Conservation (phyloP, 2,329 filamentous ascomycete genomes). For the Penicillium sp. region DNA sequence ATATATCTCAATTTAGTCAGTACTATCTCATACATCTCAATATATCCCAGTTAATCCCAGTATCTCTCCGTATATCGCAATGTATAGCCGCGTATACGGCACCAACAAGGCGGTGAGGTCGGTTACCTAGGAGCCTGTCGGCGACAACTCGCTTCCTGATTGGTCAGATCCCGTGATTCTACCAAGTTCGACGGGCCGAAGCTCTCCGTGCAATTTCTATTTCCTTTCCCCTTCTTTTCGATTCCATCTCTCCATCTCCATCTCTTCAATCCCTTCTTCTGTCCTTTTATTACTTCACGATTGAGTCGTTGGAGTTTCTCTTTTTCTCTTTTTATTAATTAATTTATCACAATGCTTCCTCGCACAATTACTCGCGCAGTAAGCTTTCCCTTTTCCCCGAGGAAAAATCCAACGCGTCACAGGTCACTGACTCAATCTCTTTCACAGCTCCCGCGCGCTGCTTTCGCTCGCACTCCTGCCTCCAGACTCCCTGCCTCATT, state of each 20-base stretch:
- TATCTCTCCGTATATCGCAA: not conserved
- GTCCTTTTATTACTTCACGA: slow-evolving; percentile 29
- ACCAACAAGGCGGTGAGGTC: slow-evolving; percentile 14
- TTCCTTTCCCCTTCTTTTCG: slow-evolving; percentile 26
- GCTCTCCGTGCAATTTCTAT: slow-evolving; percentile 38
- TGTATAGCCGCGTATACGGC: not conserved
- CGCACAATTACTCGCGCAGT: slow-evolving; percentile 73
- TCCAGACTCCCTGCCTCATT: slow-evolving; percentile 71
- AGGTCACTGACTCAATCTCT: slow-evolving; percentile 21
- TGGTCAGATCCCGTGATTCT: slow-evolving; percentile 31
- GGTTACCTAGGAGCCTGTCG: slow-evolving; percentile 16
- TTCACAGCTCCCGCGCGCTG: slow-evolving; percentile 73
- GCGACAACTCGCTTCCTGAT: slow-evolving; percentile 14
- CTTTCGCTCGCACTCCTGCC: slow-evolving; percentile 67
- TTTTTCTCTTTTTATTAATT: slow-evolving; percentile 39
- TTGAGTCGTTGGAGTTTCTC: slow-evolving; percentile 37
- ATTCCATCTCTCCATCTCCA: slow-evolving; percentile 21
- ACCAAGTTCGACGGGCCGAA: slow-evolving; percentile 42
- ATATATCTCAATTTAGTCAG: not conserved
- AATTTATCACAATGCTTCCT: slow-evolving; percentile 64
- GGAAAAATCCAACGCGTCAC: slow-evolving; percentile 19
- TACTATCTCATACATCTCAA: not conserved
- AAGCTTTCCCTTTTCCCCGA: slow-evolving; percentile 41
- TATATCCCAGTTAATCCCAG: not conserved
- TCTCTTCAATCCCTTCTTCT: slow-evolving; percentile 18